Percentiles rank a stretch among this genome's conserved stretches.
phyloP scores from a whole-genome alignment of 768 basidiomycete species.

The Mycena chlorophos region DNA sequence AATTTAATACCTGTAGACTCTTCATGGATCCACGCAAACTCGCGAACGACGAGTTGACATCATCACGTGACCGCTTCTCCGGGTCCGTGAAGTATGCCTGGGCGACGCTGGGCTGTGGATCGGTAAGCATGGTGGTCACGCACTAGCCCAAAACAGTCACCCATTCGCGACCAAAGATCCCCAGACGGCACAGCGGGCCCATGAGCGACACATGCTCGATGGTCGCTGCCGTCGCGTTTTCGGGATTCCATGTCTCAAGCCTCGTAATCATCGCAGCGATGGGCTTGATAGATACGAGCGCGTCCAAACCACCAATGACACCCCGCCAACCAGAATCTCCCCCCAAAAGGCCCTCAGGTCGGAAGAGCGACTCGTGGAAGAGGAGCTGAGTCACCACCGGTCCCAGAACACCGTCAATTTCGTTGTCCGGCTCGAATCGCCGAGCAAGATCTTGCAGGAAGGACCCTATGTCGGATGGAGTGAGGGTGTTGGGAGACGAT shows the following conservation, averaged over 20 bases:
- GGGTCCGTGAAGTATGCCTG: slow-evolving; percentile 84
- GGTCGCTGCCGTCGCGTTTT: slow-evolving; percentile 52
- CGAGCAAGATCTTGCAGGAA: slow-evolving; percentile 83
- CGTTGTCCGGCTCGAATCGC: slow-evolving; percentile 79
- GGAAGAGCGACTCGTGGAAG: slow-evolving; percentile 63
- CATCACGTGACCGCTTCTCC: slow-evolving; percentile 67
- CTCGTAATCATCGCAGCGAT: slow-evolving; percentile 81
- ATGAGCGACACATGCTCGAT: slow-evolving; percentile 72
- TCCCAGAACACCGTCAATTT: slow-evolving; percentile 76
- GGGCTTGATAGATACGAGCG: slow-evolving; percentile 76
- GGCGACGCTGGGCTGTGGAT: slow-evolving; percentile 67
- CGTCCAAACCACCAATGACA: slow-evolving; percentile 77
- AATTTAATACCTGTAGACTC: slow-evolving; percentile 66
- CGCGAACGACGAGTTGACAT: slow-evolving; percentile 79
- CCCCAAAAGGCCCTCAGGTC: slow-evolving; percentile 69
- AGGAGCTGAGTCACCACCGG: slow-evolving; percentile 65
- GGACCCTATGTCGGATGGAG: slow-evolving; percentile 67
- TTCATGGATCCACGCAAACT: slow-evolving; percentile 87
- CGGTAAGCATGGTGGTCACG: slow-evolving; percentile 8
- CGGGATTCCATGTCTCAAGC: slow-evolving; percentile 73
- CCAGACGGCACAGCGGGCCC: slow-evolving; percentile 82
- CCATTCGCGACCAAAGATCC: slow-evolving; percentile 89
- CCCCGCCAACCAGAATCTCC: slow-evolving; percentile 85
- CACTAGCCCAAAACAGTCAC: slow-evolving; percentile 42
- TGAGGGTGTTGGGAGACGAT: slow-evolving; percentile 50